These are phyloP conservation scores for Modicella reniformis DNA, from an alignment of 371 early-diverging fungal species.

Conservation along the genomic window DNA sequence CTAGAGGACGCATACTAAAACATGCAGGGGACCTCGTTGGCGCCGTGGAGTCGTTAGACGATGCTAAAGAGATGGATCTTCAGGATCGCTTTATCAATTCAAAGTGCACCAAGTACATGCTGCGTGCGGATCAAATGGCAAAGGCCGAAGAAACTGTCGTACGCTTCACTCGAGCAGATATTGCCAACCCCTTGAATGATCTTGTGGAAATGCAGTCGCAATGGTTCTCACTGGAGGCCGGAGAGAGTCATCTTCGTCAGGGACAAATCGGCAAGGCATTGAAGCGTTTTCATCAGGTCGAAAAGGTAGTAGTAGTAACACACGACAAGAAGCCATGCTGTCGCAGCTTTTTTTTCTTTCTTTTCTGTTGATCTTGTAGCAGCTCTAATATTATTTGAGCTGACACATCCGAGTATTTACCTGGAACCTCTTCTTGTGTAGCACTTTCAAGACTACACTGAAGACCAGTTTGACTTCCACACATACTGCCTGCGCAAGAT, in stretches of 20 bases:
- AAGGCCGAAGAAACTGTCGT: conserved; percentile 87
- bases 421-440: conserved; percentile 5
- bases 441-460: conserved; percentile 81
- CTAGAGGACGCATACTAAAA: conserved; percentile 94
- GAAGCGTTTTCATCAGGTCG: conserved; percentile 86
- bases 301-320: conserved; percentile 59
- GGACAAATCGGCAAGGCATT: conserved; percentile 83
- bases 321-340: too few relatives aligned
- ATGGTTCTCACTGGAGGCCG: conserved; percentile 88
- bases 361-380: too few relatives aligned
- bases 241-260: conserved; percentile 72
- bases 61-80: conserved; percentile 89
- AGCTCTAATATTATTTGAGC: too few relatives aligned
- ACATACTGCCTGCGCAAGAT: conserved; percentile 90
- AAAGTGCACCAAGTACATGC: conserved; percentile 94
- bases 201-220: conserved; percentile 90
- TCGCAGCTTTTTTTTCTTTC: too few relatives aligned
- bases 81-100: conserved; percentile 96
- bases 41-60: conserved; percentile 83
- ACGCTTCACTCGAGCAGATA: conserved; percentile 84
- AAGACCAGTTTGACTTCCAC: conserved; percentile 98
- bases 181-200: conserved; percentile 79
- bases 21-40: conserved; percentile 79
- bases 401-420: too few relatives aligned
- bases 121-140: conserved; percentile 80